Percentiles rank a stretch among this genome's conserved stretches.
These are phyloP conservation scores for Sclerotinia spermophila DNA, from an alignment of 2,329 filamentous ascomycete species.

Conservation along the genomic window DNA sequence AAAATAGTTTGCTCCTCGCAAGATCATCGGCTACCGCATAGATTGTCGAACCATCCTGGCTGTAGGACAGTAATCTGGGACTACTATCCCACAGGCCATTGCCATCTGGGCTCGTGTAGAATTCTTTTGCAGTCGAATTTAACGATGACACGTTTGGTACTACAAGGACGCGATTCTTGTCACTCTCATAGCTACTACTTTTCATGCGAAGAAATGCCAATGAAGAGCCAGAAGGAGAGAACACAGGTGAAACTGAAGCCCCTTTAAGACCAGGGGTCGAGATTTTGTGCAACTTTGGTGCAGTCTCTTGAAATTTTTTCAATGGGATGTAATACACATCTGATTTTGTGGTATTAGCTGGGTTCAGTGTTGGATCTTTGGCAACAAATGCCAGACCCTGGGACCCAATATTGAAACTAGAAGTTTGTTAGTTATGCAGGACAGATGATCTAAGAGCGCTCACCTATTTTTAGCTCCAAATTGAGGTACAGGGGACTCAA, in stretches of 20 bases:
- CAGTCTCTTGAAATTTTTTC: conserved; percentile 24
- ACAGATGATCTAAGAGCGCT: background rate
- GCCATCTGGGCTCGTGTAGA: conserved; percentile 55
- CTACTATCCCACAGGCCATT: conserved; percentile 57
- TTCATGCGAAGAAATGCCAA: conserved; percentile 77
- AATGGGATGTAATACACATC: conserved; percentile 27
- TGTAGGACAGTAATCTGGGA: conserved; percentile 42
- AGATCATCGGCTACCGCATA: conserved; percentile 67
- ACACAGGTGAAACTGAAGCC: conserved; percentile 45
- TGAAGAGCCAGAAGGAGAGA: conserved; percentile 66
- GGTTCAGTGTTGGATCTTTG: conserved; percentile 27
- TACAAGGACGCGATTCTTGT: conserved; percentile 65
- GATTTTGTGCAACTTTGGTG: conserved; percentile 18
- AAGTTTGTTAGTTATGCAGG: background rate
- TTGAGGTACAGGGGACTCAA: conserved; percentile 29
- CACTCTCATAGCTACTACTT: conserved; percentile 70
- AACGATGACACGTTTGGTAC: conserved; percentile 56
- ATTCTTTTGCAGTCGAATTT: conserved; percentile 53
- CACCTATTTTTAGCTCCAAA: conserved; percentile 27
- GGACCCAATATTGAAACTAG: conserved; percentile 26
- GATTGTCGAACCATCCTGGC: conserved; percentile 54
- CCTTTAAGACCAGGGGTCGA: conserved; percentile 27
- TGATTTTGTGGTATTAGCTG: conserved; percentile 28
- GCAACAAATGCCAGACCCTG: conserved; percentile 28
- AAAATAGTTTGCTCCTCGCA: conserved; percentile 55